Conservation (phyloP, 768 basidiomycete species). For the Piloderma croceum region DNA sequence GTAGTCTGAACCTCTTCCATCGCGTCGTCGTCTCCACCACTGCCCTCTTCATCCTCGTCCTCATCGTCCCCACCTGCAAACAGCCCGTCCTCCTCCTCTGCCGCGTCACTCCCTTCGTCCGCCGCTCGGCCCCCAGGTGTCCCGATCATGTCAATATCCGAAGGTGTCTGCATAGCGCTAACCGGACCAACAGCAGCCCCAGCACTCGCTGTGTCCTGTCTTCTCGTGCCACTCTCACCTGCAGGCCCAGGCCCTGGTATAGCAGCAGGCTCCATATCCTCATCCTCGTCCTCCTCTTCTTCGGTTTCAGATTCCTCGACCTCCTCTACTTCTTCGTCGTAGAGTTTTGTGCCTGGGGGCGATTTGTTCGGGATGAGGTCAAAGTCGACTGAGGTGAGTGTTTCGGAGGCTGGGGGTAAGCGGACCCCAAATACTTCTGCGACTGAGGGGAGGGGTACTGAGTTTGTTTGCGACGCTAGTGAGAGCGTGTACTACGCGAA, state of each 20-base stretch:
- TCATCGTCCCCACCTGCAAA: slow-evolving; percentile 74
- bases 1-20: slow-evolving; percentile 74
- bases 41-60: slow-evolving; percentile 61
- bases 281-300: slow-evolving; percentile 45
- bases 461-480: slow-evolving; percentile 78
- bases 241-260: slow-evolving; percentile 34
- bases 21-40: slow-evolving; percentile 61
- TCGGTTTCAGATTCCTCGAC: slow-evolving; percentile 71
- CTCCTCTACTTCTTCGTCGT: slow-evolving; percentile 79
- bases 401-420: slow-evolving; percentile 62
- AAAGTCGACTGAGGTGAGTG: slow-evolving; percentile 78
- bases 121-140: slow-evolving; percentile 30
- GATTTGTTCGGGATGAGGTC: slow-evolving; percentile 83
- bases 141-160: slow-evolving; percentile 64
- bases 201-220: slow-evolving; percentile 36
- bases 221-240: slow-evolving; percentile 17
- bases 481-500: slow-evolving; percentile 62
- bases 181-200: slow-evolving; percentile 48
- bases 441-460: slow-evolving; percentile 74
- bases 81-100: slow-evolving; percentile 70
- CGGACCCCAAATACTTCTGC: slow-evolving; percentile 86
- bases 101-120: slow-evolving; percentile 67
- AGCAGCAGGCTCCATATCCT: slow-evolving; percentile 64
- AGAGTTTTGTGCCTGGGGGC: slow-evolving; percentile 68
- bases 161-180: slow-evolving; percentile 55